These are phyloP conservation scores for Penicillium dipodomyicola DNA, from an alignment of 495 filamentous ascomycete species.

Conservation along the genomic window DNA sequence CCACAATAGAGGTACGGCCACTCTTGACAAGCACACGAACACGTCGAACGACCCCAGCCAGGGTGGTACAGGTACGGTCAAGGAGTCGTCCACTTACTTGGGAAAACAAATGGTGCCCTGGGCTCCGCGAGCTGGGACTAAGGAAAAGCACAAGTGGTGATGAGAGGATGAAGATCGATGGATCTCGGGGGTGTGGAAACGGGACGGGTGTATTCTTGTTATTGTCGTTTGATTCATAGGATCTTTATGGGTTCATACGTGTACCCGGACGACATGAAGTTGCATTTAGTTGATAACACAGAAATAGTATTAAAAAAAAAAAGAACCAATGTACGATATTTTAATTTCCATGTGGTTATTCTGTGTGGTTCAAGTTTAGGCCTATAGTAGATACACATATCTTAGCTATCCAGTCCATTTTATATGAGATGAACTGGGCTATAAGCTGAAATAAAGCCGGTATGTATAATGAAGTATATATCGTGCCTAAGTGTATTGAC, in stretches of 20 bases:
- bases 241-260: background rate
- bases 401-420: background rate
- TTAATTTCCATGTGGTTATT: too few relatives aligned
- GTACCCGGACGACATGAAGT: background rate
- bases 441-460: too few relatives aligned
- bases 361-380: background rate
- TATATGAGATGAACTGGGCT: background rate
- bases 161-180: background rate
- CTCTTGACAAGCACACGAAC: background rate
- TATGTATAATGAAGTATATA: background rate
- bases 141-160: background rate
- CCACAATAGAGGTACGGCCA: constrained; percentile 24
- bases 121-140: background rate
- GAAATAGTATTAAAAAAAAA: background rate
- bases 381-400: background rate
- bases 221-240: background rate
- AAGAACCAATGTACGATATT: background rate
- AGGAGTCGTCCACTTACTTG: background rate
- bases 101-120: background rate
- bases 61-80: background rate
- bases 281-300: background rate
- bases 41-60: background rate
- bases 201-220: background rate
- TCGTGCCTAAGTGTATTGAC: too few relatives aligned
- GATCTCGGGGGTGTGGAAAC: background rate